phyloP scores from a whole-genome alignment of 306 rosid genomes.

The Corylus avellana region DNA sequence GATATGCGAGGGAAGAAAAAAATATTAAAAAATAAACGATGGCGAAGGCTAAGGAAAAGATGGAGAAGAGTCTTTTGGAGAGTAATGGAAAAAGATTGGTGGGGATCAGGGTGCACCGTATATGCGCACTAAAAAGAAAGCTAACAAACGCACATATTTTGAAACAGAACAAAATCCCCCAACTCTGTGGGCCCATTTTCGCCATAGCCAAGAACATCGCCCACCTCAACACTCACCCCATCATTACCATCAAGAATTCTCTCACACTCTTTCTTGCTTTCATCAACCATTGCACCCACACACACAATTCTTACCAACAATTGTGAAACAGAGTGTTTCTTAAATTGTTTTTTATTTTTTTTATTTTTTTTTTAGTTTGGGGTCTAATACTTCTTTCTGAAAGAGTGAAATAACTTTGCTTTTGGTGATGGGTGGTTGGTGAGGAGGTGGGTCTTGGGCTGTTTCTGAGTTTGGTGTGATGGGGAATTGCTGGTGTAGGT shows the following conservation, averaged over 20 bases:
- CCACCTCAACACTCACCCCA: constrained; percentile 48
- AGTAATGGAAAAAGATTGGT: constrained; percentile 49
- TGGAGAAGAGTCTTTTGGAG: constrained; percentile 20
- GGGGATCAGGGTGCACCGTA: constrained; percentile 49
- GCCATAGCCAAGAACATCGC: constrained; percentile 50
- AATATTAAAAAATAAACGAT: background rate
- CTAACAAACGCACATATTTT: constrained; percentile 31
- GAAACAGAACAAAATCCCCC: constrained; percentile 34
- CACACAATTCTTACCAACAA: constrained; percentile 2
- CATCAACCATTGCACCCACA: constrained; percentile 26
- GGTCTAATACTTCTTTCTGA: constrained; percentile 28
- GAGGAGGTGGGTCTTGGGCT: constrained; percentile 30
- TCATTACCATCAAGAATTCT: constrained; percentile 66
- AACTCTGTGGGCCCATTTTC: constrained; percentile 52
- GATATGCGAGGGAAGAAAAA: background rate
- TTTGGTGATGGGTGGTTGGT: constrained; percentile 46
- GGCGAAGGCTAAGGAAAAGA: background rate
- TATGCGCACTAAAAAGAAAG: constrained; percentile 58
- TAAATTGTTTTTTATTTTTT: background rate
- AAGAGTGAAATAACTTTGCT: constrained; percentile 15
- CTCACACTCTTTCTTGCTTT: constrained; percentile 36
- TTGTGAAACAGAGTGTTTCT: constrained; percentile 1
- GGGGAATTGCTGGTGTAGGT: constrained; percentile 86
- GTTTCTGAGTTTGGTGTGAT: constrained; percentile 43
- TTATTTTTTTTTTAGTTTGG: constrained; percentile 3